Conservation (phyloP, 2,329 filamentous ascomycete genomes). For the Cryphonectria parasitica region DNA sequence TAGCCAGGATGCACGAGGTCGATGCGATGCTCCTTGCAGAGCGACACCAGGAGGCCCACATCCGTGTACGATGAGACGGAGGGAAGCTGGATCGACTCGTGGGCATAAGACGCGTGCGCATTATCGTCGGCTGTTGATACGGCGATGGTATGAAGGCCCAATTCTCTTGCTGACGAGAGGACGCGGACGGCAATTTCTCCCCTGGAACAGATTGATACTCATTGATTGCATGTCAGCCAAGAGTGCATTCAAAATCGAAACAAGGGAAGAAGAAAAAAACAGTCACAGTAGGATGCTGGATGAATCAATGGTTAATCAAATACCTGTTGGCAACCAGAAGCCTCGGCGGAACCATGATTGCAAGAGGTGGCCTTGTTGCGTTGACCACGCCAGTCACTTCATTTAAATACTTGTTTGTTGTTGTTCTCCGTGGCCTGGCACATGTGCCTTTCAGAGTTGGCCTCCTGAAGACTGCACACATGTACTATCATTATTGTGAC, state of each 20-base stretch:
- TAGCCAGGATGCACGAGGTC: constrained; percentile 23
- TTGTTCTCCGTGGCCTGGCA: not conserved
- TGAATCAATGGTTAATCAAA: not conserved
- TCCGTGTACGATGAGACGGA: constrained; percentile 38
- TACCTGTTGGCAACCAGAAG: constrained; percentile 23
- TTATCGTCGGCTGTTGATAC: constrained; percentile 59
- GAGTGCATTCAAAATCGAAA: not conserved
- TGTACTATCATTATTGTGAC: not conserved
- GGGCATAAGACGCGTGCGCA: constrained; percentile 56
- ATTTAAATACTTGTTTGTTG: not conserved
- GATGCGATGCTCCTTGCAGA: constrained; percentile 21
- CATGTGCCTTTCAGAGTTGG: not conserved
- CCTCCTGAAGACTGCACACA: not conserved
- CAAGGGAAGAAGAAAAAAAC: too few species aligned
- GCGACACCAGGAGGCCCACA: constrained; percentile 13
- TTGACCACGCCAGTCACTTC: not conserved
- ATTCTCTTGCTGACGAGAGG: constrained; percentile 61
- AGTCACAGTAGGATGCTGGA: not conserved
- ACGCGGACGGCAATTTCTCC: constrained; percentile 68
- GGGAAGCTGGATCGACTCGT: constrained; percentile 53
- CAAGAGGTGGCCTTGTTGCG: not conserved
- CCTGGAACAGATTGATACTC: not conserved
- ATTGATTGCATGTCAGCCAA: constrained; percentile 39
- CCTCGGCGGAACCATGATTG: constrained; percentile 6
- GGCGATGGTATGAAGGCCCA: constrained; percentile 58